Conservation (phyloP, 73 alveolate species). For the Tetrahymena borealis region DNA sequence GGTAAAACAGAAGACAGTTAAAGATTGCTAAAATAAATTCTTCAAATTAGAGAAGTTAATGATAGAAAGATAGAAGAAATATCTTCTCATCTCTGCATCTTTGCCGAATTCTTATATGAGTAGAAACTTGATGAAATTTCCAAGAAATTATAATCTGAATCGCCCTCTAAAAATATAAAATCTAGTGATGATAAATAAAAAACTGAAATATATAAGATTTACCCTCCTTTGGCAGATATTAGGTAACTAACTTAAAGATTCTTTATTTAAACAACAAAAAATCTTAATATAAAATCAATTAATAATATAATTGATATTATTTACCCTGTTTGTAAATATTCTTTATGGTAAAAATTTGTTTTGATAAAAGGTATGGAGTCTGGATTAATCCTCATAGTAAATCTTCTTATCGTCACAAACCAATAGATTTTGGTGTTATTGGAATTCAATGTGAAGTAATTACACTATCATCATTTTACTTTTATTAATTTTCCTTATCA, state of each 20-base stretch:
- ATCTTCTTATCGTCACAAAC: constrained; percentile 7
- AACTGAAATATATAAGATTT: not conserved
- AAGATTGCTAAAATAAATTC: not conserved
- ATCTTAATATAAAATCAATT: too few species aligned
- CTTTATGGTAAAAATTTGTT: not conserved
- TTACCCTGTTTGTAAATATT: too few species aligned
- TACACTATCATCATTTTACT: not conserved
- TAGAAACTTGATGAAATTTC: not conserved
- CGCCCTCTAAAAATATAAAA: not conserved
- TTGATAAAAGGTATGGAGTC: not conserved
- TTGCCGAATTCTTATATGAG: not conserved
- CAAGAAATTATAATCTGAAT: not conserved
- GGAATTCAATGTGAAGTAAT: constrained; percentile 35
- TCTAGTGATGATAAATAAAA: not conserved
- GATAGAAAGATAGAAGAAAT: not conserved
- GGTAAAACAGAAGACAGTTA: not conserved
- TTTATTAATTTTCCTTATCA: not conserved
- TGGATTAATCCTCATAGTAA: not conserved
- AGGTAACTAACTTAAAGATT: too few species aligned
- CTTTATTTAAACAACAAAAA: too few species aligned
- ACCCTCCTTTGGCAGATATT: not conserved
- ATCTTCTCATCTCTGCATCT: not conserved
- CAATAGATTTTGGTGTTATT: constrained; percentile 31
- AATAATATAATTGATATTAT: too few species aligned
- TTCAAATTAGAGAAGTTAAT: not conserved